Evolutionary conservation across 208 protist genomes (phyloP).

Genomic region (Acanthamoeba lenticulata): DNA sequence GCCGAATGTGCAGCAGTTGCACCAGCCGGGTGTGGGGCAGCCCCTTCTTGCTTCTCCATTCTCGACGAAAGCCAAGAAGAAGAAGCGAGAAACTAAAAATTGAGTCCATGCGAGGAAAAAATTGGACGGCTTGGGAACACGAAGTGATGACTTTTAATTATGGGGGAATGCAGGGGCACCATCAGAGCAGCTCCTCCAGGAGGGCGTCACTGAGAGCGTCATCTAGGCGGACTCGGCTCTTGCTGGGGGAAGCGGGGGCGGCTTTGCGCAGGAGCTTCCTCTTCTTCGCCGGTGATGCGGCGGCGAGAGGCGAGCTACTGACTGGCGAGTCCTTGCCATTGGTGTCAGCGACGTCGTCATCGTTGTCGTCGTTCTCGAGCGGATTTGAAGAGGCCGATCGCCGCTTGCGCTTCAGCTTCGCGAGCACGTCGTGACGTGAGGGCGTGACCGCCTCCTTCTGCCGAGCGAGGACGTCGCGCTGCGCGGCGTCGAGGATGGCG

Average conservation of each 20-base stretch:
- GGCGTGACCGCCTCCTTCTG: background rate
- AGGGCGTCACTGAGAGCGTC: background rate
- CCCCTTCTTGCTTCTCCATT: too few relatives aligned
- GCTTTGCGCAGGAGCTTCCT: background rate
- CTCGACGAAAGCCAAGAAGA: too few relatives aligned
- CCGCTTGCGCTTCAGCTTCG: background rate
- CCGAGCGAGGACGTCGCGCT: background rate
- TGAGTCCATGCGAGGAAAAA: too few relatives aligned
- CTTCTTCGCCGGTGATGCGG: background rate
- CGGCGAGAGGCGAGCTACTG: background rate
- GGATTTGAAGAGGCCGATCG: background rate
- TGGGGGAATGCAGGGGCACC: background rate
- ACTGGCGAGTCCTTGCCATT: background rate
- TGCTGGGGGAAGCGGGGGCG: background rate
- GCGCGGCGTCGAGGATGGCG: background rate
- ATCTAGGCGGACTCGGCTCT: background rate
- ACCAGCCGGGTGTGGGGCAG: too few relatives aligned
- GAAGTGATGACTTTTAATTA: too few relatives aligned
- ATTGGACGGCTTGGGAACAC: too few relatives aligned
- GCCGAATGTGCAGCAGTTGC: too few relatives aligned
- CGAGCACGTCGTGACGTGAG: background rate
- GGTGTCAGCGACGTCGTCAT: background rate
- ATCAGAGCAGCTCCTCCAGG: background rate
- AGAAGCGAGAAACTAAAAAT: too few relatives aligned
- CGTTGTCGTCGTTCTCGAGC: background rate